These are phyloP conservation scores for Metschnikowia koreensis DNA, from an alignment of 805 yeast genomes.

Conservation along the genomic window DNA sequence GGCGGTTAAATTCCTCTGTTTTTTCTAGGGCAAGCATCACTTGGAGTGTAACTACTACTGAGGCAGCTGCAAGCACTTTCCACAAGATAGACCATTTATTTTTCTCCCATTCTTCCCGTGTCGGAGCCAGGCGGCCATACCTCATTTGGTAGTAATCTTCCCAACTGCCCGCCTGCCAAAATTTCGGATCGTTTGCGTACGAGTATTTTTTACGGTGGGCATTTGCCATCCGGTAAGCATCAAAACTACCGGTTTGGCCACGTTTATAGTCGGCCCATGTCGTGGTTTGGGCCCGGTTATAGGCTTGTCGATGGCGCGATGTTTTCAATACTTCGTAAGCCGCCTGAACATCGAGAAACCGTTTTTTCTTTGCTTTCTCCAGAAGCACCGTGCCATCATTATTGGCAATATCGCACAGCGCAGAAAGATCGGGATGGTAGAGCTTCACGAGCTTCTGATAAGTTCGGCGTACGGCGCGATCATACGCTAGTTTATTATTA, in stretches of 20 bases:
- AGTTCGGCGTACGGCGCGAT: constrained; percentile 39
- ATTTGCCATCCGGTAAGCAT: constrained; percentile 38
- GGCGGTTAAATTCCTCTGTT: constrained; percentile 31
- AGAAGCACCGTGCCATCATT: constrained; percentile 31
- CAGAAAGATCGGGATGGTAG: constrained; percentile 75
- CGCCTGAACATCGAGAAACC: constrained; percentile 32
- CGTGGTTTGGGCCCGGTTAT: constrained; percentile 26
- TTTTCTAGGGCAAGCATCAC: constrained; percentile 39
- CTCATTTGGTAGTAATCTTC: constrained; percentile 54
- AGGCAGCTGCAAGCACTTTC: constrained; percentile 35
- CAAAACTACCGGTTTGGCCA: constrained; percentile 26
- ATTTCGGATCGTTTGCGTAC: constrained; percentile 39
- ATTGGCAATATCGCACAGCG: constrained; percentile 24
- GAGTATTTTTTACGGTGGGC: constrained; percentile 34
- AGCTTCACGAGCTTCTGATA: constrained; percentile 53
- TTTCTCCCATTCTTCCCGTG: constrained; percentile 40
- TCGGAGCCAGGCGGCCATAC: constrained; percentile 37
- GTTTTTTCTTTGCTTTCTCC: constrained; percentile 28
- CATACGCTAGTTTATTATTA: constrained; percentile 49
- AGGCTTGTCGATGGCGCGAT: constrained; percentile 48
- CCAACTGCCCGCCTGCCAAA: constrained; percentile 66
- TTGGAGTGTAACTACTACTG: constrained; percentile 40
- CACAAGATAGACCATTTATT: constrained; percentile 45
- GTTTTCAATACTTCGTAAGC: constrained; percentile 46
- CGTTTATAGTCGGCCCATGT: constrained; percentile 27